phyloP scores from a whole-genome alignment of 306 rosid genomes.

The Malus orientalis region DNA sequence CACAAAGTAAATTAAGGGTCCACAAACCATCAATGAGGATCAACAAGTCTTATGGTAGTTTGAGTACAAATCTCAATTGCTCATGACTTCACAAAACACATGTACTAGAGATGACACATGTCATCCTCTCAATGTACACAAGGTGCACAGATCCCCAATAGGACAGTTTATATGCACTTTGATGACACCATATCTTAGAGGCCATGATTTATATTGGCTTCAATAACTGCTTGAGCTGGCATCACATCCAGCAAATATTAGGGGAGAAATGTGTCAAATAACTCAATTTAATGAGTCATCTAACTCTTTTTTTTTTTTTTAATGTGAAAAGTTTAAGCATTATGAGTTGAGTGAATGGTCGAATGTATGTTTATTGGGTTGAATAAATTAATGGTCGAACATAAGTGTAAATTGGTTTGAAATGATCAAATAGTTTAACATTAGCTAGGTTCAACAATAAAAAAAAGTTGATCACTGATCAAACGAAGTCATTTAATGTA shows the following conservation, averaged over 20 bases:
- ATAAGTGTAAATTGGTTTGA: background rate
- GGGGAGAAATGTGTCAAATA: background rate
- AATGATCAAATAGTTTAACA: background rate
- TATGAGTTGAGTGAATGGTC: background rate
- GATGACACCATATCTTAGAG: background rate
- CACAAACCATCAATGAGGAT: background rate
- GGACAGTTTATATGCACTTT: background rate
- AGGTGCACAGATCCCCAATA: background rate
- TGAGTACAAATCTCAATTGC: background rate
- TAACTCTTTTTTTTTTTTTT: background rate
- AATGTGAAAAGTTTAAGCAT: background rate
- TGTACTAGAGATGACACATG: background rate
- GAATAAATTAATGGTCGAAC: too few species aligned
- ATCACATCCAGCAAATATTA: background rate
- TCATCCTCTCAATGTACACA: background rate
- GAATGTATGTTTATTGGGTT: too few species aligned
- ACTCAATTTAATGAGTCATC: background rate
- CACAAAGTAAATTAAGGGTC: background rate
- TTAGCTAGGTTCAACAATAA: background rate
- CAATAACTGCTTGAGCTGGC: background rate
- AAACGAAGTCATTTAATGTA: background rate
- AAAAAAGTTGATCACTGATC: background rate
- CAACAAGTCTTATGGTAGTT: background rate
- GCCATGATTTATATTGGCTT: background rate
- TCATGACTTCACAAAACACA: background rate